Evolutionary conservation across 2,329 filamentous ascomycete species (phyloP), one percentile per base, ranked within the genome.

Genomic region (Moelleriella libera): DNA sequence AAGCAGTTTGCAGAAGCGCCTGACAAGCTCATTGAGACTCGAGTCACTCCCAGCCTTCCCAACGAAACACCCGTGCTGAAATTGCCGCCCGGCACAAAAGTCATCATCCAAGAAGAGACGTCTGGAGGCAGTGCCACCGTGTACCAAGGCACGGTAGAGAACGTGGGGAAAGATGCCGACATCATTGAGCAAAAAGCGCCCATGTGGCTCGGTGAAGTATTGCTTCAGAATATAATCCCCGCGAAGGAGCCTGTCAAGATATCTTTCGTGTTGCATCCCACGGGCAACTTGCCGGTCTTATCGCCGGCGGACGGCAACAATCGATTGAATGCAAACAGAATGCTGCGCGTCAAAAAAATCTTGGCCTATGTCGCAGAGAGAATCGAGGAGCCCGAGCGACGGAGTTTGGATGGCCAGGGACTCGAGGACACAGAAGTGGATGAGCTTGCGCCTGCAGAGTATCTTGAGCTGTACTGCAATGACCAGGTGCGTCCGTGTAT

Each of bases 291-390:
- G 46, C 88, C 88, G 1, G 76, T 75, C 47, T 83, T 96, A 45
- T 78, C 83, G 32, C 77, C 80, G 29, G 66, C 79, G 4, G 88
- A 94, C 59, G 83, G 83, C 46, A 94, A 90, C 63, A 90, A 89
- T 54, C 82, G 92, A 29, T 74, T 98, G 46, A 98, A 97, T 61
- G 92, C 92, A 9, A 98, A 97, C 60, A 80, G 90, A 48, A 97
- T 98, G 92, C 73, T 98, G 45, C 79, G 92, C 44, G 88, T 94
- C 4, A 90, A 88, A 68, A 98, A 98, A 71, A 92, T 98, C 28
- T 68, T 97, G 49, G 80, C 82, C 0, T 98, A 98, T 58, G 80
- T 98, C 14, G 87, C 88, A 1, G 92, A 98, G 64, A 78, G 89
- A 47, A 90, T 98, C 49, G 90, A 97, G 56, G 74, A 78, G n/a